Base-by-base conservation (phyloP, 148 eudicot genomes). In the Diospyros lotus region DNA sequence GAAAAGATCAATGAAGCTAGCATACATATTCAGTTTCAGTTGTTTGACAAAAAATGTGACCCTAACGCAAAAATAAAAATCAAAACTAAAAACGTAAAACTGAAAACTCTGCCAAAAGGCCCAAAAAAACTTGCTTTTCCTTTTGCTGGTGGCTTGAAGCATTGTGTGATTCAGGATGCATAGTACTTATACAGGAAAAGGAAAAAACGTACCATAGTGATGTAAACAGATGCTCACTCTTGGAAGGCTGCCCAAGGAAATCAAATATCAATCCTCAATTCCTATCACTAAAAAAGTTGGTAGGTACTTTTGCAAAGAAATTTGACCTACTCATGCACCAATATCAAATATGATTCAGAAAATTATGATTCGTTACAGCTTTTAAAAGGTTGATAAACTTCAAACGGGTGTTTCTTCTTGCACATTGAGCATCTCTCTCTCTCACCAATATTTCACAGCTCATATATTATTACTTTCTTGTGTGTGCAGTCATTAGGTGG, bases 401-500 rank as follows among this genome's bases (percentile, higher is more conserved):
- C 68, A 64, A 64, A 14, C 15, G 6, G 43, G 3, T 43, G 9
- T 9, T n/a, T 59, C 17, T 59, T 59, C 63, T 58, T 58, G 6
- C 18, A 13, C 60, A 56, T 1, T 17, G 39, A 59, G 18, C 63
- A n/a, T 3, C 11, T 53, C 56, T 14, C 44, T 40, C 66, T 63
- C 68, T 3, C 43, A 61, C 7, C 54, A 14, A 44, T 40, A 50
- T 74, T 64, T 9, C 67, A 64, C 10, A 12, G 44, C 61, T 64
- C 50, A 41, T 44, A 13, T 68, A 46, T 62, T 4, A 61, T 13
- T 48, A 1, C 13, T 4, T 38, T 12, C 10, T 51, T 6, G 63
- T 54, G 38, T 40, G 28, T 86, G 78, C 84, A 94, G 98, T 90
- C 96, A 2, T 58, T 90, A 59, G 98, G 98, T 68, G 97, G 98